Evolutionary conservation across 495 filamentous ascomycete genomes (phyloP).

Genomic region (Trichocladium uniseriatum): DNA sequence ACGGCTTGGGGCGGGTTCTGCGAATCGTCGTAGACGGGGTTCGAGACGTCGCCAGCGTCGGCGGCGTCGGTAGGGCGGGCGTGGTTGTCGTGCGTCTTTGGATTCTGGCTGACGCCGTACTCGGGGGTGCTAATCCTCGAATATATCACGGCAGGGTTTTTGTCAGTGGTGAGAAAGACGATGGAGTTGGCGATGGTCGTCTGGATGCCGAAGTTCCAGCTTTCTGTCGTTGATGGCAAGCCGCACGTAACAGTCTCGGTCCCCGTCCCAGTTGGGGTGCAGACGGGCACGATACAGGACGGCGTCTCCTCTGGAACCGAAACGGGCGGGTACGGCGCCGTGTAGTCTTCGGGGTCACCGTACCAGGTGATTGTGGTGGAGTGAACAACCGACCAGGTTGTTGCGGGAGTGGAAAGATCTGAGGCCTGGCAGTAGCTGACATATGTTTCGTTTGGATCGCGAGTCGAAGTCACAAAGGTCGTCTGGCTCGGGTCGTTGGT

Average conservation of each 20-base stretch:
- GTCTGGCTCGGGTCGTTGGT: not conserved
- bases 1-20: not conserved
- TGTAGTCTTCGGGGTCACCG: slow-evolving; percentile 35
- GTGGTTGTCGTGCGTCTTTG: slow-evolving; percentile 18
- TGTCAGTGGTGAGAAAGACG: slow-evolving; percentile 38
- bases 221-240: slow-evolving; percentile 14
- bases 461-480: slow-evolving; percentile 6
- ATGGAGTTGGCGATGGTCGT: slow-evolving; percentile 14
- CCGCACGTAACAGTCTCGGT: slow-evolving; percentile 21
- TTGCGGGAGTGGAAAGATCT: slow-evolving; percentile 5
- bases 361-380: slow-evolving; percentile 38
- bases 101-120: slow-evolving; percentile 31
- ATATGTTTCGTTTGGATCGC: slow-evolving; percentile 7
- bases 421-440: slow-evolving; percentile 15
- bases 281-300: slow-evolving; percentile 28
- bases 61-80: slow-evolving; percentile 5
- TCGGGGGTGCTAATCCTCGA: slow-evolving; percentile 29
- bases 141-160: slow-evolving; percentile 41
- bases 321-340: slow-evolving; percentile 33
- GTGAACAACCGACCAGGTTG: slow-evolving; percentile 33
- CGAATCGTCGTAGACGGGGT: slow-evolving; percentile 26
- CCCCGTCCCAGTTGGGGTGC: slow-evolving; percentile 23
- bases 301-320: slow-evolving; percentile 23
- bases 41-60: slow-evolving; percentile 3
- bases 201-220: slow-evolving; percentile 13